phyloP scores from a whole-genome alignment of 1,284 basidiomycete species.

The Moesziomyces globuligerus region DNA sequence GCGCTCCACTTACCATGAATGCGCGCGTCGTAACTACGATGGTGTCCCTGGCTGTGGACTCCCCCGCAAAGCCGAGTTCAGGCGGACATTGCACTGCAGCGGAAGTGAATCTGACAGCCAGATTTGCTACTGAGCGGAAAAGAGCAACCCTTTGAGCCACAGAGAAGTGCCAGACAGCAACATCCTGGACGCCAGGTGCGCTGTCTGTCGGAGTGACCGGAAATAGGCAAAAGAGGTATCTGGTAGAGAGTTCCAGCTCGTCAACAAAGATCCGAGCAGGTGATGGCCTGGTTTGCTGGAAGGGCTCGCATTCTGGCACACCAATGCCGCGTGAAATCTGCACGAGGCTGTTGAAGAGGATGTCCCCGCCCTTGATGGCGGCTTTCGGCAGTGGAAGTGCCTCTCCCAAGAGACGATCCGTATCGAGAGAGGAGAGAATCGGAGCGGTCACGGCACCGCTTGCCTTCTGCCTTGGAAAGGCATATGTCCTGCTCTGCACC shows the following conservation, averaged over 20 bases:
- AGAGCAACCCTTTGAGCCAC: slow-evolving; percentile 6
- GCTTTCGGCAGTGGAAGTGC: not conserved
- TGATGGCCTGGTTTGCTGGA: not conserved
- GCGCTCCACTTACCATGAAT: slow-evolving; percentile 14
- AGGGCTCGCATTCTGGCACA: slow-evolving; percentile 1
- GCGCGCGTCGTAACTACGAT: slow-evolving; percentile 1
- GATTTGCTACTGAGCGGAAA: slow-evolving; percentile 22
- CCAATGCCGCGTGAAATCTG: not conserved
- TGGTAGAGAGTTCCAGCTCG: slow-evolving; percentile 9
- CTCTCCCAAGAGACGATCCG: not conserved
- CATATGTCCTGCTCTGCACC: not conserved
- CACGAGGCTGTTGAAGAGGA: slow-evolving; percentile 7
- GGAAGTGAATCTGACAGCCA: slow-evolving; percentile 12
- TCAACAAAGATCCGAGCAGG: slow-evolving; percentile 10
- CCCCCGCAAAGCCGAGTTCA: slow-evolving; percentile 6
- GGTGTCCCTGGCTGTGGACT: slow-evolving; percentile 2
- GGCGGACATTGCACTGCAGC: slow-evolving; percentile 6
- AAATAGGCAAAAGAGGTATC: slow-evolving; percentile 17
- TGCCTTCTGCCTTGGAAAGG: not conserved
- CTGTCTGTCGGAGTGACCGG: too few species aligned
- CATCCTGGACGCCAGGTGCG: too few species aligned
- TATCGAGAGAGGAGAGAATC: not conserved
- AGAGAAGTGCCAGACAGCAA: slow-evolving; percentile 15
- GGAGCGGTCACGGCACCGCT: too few species aligned
- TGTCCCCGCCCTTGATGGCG: slow-evolving; percentile 3